Percentiles rank a stretch among this genome's conserved stretches.
These are phyloP conservation scores for Lactarius vividus DNA, from an alignment of 768 basidiomycete species.

Conservation along the genomic window DNA sequence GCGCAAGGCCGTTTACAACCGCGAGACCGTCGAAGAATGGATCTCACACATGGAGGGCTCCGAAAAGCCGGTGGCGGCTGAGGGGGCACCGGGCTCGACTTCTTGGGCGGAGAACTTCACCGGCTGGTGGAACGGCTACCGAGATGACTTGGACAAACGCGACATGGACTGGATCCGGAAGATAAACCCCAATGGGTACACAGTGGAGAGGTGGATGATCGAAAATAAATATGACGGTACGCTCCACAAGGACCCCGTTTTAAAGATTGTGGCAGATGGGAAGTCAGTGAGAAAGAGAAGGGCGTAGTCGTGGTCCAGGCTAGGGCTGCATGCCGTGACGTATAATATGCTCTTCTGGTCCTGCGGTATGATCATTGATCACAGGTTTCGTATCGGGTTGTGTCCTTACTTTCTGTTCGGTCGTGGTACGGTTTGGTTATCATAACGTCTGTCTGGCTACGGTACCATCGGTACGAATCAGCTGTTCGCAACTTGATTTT, in stretches of 20 bases:
- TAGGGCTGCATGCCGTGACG: too few species aligned
- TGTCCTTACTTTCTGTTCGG: too few species aligned
- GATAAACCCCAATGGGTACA: conserved; percentile 17
- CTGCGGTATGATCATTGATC: too few species aligned
- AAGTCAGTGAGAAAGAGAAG: conserved; percentile 4
- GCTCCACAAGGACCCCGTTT: not conserved
- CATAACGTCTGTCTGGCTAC: too few species aligned
- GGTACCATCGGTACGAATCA: too few species aligned
- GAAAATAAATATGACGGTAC: conserved; percentile 19
- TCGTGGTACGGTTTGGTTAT: too few species aligned
- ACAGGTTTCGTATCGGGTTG: too few species aligned
- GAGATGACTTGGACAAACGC: conserved; percentile 43
- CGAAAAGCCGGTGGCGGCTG: conserved; percentile 30
- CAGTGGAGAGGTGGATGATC: conserved; percentile 20
- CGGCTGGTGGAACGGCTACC: conserved; percentile 43
- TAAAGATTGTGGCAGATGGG: conserved; percentile 15
- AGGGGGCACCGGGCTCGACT: conserved; percentile 25
- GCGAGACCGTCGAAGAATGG: conserved; percentile 29
- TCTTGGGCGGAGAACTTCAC: conserved; percentile 41
- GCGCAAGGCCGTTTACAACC: conserved; percentile 28
- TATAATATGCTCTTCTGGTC: too few species aligned
- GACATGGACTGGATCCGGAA: conserved; percentile 46
- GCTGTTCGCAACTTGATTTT: too few species aligned
- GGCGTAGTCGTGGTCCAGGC: not conserved
- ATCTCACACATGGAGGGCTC: conserved; percentile 23